These are phyloP conservation scores for Chytridiales sp. DNA, from an alignment of 371 early-diverging fungal genomes.

Conservation along the genomic window DNA sequence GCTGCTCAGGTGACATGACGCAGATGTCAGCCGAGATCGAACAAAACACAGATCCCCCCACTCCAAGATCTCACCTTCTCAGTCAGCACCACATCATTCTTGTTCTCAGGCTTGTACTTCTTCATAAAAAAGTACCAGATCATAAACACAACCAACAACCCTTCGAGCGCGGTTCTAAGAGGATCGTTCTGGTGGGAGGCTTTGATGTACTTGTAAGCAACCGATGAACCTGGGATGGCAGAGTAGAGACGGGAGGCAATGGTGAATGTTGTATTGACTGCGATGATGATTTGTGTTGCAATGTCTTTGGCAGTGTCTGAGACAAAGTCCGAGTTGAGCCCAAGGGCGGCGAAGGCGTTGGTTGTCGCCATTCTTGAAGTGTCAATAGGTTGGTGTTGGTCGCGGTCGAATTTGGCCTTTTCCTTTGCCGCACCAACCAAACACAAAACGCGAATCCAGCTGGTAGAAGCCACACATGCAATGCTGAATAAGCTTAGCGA, in stretches of 20 bases:
- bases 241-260: slow-evolving; percentile 42
- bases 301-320: slow-evolving; percentile 43
- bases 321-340: slow-evolving; percentile 29
- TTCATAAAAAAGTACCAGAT: slow-evolving; percentile 84
- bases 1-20: background rate
- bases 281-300: slow-evolving; percentile 40
- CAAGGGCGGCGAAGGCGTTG: slow-evolving; percentile 15
- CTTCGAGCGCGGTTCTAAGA: slow-evolving; percentile 84
- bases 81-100: slow-evolving; percentile 76
- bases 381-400: no score
- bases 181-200: slow-evolving; percentile 97
- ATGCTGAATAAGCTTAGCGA: no score
- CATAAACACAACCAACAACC: slow-evolving; percentile 82
- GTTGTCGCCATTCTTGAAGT: background rate
- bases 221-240: slow-evolving; percentile 71
- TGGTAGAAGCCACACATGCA: no score
- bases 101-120: slow-evolving; percentile 78
- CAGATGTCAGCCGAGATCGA: background rate
- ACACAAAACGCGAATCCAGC: no score
- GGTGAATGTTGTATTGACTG: slow-evolving; percentile 48
- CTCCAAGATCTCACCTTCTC: slow-evolving; percentile 62
- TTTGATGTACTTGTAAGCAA: slow-evolving; percentile 73
- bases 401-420: no score
- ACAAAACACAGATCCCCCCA: background rate
- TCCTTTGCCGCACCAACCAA: no score